phyloP scores from a whole-genome alignment of 768 basidiomycete species.

The Kwoniella dendrophila region DNA sequence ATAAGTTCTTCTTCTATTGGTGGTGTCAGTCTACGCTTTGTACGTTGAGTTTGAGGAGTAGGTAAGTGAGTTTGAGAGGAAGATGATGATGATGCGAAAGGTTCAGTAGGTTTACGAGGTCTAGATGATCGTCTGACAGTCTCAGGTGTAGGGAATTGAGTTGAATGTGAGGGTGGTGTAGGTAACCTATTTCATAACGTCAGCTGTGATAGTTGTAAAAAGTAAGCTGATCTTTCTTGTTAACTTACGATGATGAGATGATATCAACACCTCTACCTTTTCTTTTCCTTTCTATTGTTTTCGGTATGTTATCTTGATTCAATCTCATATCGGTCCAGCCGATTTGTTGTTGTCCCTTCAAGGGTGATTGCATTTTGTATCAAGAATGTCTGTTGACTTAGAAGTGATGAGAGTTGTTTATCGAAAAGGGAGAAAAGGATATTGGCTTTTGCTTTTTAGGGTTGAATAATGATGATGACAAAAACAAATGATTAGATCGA shows the following conservation, averaged over 20 bases:
- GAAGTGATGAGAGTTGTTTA: too few species aligned
- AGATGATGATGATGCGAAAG: conserved; percentile 1
- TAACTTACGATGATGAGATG: conserved; percentile 29
- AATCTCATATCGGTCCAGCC: conserved; percentile 43
- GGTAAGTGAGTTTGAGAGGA: conserved; percentile 35
- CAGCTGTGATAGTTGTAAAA: neutral
- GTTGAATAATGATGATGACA: neutral
- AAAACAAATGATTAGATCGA: neutral
- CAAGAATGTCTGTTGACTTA: too few species aligned
- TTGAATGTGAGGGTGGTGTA: conserved; percentile 33
- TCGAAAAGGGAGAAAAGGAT: neutral
- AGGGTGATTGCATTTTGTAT: conserved; percentile 21
- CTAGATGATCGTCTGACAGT: conserved; percentile 28
- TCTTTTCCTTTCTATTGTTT: conserved; percentile 38
- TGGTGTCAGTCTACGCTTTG: conserved; percentile 13
- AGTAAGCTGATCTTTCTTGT: neutral
- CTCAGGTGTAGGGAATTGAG: conserved; percentile 44
- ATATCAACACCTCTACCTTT: conserved; percentile 37
- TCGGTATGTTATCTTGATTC: conserved; percentile 22
- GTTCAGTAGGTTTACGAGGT: conserved; percentile 22
- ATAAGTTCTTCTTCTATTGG: conserved; percentile 6
- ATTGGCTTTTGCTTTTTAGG: too few species aligned
- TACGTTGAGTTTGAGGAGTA: conserved; percentile 48
- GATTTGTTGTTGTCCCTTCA: conserved; percentile 24
- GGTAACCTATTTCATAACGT: conserved; percentile 24